These are phyloP conservation scores for Fusarium humuli DNA, from an alignment of 2,329 filamentous ascomycete genomes.

Conservation along the genomic window DNA sequence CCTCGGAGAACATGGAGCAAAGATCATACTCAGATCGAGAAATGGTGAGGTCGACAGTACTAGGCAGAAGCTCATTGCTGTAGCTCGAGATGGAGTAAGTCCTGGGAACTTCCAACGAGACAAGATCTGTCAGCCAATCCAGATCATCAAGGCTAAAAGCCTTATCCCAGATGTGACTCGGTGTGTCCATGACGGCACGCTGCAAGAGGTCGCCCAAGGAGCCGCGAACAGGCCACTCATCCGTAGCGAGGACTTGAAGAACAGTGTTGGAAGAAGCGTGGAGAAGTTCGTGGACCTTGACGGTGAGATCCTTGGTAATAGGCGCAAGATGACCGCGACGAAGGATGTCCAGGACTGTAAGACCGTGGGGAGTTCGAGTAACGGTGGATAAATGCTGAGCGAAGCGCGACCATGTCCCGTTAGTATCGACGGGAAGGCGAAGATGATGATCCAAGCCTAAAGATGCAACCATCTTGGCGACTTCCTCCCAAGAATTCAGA, in stretches of 20 bases:
- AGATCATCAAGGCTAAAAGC: conserved; percentile 61
- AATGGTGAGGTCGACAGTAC: conserved; percentile 63
- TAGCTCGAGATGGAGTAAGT: conserved; percentile 66
- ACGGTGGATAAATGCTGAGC: conserved; percentile 59
- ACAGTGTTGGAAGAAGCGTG: conserved; percentile 63
- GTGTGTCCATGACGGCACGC: conserved; percentile 60
- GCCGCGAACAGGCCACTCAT: conserved; percentile 64
- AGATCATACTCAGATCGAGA: conserved; percentile 64
- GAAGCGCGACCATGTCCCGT: conserved; percentile 60
- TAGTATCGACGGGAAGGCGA: conserved; percentile 55
- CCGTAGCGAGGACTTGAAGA: conserved; percentile 60
- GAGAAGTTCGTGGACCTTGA: conserved; percentile 61
- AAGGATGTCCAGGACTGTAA: conserved; percentile 62
- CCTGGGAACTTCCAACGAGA: conserved; percentile 62
- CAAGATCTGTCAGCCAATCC: conserved; percentile 59
- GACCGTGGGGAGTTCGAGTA: conserved; percentile 39
- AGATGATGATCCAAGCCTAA: conserved; percentile 62
- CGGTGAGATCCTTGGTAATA: conserved; percentile 62
- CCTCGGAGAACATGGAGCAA: conserved; percentile 55
- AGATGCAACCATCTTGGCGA: conserved; percentile 64
- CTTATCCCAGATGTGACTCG: conserved; percentile 61
- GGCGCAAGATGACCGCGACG: conserved; percentile 64
- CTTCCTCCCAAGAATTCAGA: conserved; percentile 65
- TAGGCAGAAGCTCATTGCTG: conserved; percentile 62
- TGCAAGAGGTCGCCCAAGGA: conserved; percentile 64